A percentile compares a stretch with the other conserved stretches of the same genome.
Evolutionary conservation across 805 yeast species (phyloP).

Genomic region (Hanseniaspora vineae): DNA sequence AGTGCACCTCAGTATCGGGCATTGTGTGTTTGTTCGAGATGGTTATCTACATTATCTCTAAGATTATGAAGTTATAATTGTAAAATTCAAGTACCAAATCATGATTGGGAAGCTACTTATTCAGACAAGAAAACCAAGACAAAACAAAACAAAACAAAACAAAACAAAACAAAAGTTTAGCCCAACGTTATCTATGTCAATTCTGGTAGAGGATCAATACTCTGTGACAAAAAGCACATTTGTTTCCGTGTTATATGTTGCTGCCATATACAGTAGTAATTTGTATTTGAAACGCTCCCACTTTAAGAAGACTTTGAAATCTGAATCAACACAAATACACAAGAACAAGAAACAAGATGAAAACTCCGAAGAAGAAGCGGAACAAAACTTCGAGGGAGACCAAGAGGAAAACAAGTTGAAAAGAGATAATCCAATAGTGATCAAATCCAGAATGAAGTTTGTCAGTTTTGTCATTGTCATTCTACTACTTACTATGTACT

Average conservation of each 20-base stretch:
- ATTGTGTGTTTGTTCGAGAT: too few relatives aligned
- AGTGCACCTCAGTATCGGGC: too few relatives aligned
- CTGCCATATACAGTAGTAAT: neutral
- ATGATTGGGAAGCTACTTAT: too few relatives aligned
- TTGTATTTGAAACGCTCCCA: neutral
- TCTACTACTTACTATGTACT: neutral
- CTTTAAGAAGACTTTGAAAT: neutral
- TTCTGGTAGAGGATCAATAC: neutral
- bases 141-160: too few relatives aligned
- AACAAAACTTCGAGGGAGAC: neutral
- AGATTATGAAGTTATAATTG: too few relatives aligned
- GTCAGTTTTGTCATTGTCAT: neutral
- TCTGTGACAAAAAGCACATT: neutral
- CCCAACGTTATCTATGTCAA: neutral
- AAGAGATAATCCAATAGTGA: conserved; percentile 6
- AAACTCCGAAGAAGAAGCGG: neutral
- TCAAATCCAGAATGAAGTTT: conserved; percentile 4
- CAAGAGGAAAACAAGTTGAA: conserved; percentile 1
- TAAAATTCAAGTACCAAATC: too few relatives aligned
- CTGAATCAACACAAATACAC: too few relatives aligned
- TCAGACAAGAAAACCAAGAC: too few relatives aligned
- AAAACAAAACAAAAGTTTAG: too few relatives aligned
- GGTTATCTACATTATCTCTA: too few relatives aligned
- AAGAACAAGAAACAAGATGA: neutral
- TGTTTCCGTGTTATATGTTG: neutral